A percentile compares a stretch with the other conserved stretches of the same genome.
phyloP scores from a whole-genome alignment of 129 eudicot species.

The Centaurea solstitialis region DNA sequence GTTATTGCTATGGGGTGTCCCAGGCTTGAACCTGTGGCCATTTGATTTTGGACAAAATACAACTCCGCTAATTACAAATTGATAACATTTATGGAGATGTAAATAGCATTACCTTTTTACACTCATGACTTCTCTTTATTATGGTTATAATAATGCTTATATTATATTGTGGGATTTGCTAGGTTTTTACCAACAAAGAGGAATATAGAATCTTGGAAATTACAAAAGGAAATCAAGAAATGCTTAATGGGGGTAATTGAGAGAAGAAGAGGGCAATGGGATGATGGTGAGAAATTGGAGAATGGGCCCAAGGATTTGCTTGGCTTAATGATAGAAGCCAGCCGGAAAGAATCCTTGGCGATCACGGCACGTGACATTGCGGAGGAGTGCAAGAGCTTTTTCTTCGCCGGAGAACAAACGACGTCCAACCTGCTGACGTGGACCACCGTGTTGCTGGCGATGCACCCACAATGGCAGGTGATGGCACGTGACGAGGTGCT shows the following conservation, averaged over 20 bases:
- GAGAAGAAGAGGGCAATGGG: conserved; percentile 43
- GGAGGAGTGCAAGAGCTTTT: conserved; percentile 92
- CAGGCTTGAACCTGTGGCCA: too few relatives aligned
- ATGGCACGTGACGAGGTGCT: conserved; percentile 93
- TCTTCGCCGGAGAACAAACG: conserved; percentile 91
- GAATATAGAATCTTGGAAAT: conserved; percentile 77
- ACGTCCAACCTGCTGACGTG: conserved; percentile 94
- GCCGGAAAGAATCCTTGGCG: conserved; percentile 40
- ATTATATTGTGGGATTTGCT: not conserved
- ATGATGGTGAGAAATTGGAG: conserved; percentile 32
- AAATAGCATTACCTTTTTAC: too few relatives aligned
- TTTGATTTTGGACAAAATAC: too few relatives aligned
- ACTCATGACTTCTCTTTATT: too few relatives aligned
- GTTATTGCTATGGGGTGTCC: too few relatives aligned
- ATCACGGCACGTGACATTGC: conserved; percentile 75
- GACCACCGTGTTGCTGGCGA: conserved; percentile 86
- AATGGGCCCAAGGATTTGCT: conserved; percentile 80
- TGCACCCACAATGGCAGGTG: conserved; percentile 94
- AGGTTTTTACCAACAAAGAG: conserved; percentile 85
- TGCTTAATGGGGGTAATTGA: conserved; percentile 69
- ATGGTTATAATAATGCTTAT: not conserved
- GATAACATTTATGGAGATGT: too few relatives aligned
- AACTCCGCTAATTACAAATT: too few relatives aligned
- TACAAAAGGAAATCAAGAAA: conserved; percentile 75
- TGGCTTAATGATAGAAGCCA: conserved; percentile 85